Evolutionary conservation across 768 basidiomycete genomes (phyloP), one percentile per base, ranked within the genome.

Genomic region (Lentinus brumalis): DNA sequence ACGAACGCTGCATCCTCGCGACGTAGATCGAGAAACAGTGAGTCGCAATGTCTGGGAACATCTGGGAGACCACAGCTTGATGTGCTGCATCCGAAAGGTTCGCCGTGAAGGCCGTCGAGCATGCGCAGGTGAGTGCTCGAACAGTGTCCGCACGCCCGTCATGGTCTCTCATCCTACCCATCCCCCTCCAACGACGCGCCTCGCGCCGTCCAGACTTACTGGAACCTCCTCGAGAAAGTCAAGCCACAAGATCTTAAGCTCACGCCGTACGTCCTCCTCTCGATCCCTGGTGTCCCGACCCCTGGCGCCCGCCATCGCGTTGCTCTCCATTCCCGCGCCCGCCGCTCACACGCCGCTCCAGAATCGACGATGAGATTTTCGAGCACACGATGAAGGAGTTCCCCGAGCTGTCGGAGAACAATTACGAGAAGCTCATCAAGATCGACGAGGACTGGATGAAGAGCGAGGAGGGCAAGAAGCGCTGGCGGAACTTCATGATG

Each of bases 391-490:
- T 87, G 73, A 72, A 78, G 62, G 78, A 79, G 29, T 99, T 99
- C 78, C 96, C 97, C 18, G 94, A 98, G 73, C 82, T 82, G 57
- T 71, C 72, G 26, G 67, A 72, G 57, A 66, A 71, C 51, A 70
- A 74, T 6, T 71, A 77, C 49, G 76, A 75, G 38, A 76, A 78
- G 39, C 74, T 90, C 16, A 65, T 70, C 50, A 75, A 83, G 67
- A 77, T 98, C 5, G 88, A 96, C 72, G 97, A 99, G 74, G 90
- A 95, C 1, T 86, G 86, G 83, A 88, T 98, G 86, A 99, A 99
- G 82, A 91, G 86, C 62, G 74, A 81, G 1, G 83, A 85, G 9
- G 94, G 92, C 53, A 99, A 99, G 81, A 87, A 88, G 72, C 80
- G 84, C 61, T 99, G 97, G 97, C 80, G 96, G 51, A 83, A 83